These are phyloP conservation scores for Puya raimondii DNA, from an alignment of 176 grass and related monocot species.

Conservation along the genomic window DNA sequence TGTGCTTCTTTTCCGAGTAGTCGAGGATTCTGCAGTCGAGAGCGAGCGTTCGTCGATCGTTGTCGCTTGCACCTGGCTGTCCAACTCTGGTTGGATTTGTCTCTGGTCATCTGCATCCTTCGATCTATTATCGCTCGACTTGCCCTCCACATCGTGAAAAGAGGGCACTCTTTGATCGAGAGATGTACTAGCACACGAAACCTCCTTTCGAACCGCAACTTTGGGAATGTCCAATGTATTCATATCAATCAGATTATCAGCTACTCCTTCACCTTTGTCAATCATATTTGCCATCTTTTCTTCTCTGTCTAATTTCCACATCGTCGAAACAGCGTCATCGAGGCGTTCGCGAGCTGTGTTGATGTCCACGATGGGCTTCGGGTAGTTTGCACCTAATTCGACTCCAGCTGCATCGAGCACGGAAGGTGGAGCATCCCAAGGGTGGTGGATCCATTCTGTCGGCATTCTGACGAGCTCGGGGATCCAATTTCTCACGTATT, in stretches of 20 bases:
- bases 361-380: slow-evolving; percentile 67
- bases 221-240: slow-evolving; percentile 69
- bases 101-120: slow-evolving; percentile 22
- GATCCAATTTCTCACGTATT: slow-evolving; percentile 88
- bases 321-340: slow-evolving; percentile 67
- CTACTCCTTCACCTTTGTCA: slow-evolving; percentile 51
- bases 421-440: slow-evolving; percentile 71
- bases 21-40: slow-evolving; percentile 54
- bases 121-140: slow-evolving; percentile 12
- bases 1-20: slow-evolving; percentile 60
- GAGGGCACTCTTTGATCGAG: slow-evolving; percentile 36
- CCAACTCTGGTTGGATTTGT: slow-evolving; percentile 8
- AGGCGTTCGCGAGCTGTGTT: slow-evolving; percentile 54
- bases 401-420: slow-evolving; percentile 74
- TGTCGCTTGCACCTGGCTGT: slow-evolving; percentile 10
- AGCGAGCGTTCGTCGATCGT: slow-evolving; percentile 29
- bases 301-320: slow-evolving; percentile 83
- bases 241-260: slow-evolving; percentile 60
- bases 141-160: slow-evolving; percentile 14
- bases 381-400: slow-evolving; percentile 82
- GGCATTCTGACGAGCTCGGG: slow-evolving; percentile 91
- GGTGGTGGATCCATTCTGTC: slow-evolving; percentile 83
- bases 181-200: slow-evolving; percentile 26
- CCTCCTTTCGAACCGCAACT: slow-evolving; percentile 55
- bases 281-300: slow-evolving; percentile 38